Percentiles rank a stretch among this genome's conserved stretches.
Evolutionary conservation across 805 yeast genomes (phyloP).

Genomic region (Ogataea philodendri): DNA sequence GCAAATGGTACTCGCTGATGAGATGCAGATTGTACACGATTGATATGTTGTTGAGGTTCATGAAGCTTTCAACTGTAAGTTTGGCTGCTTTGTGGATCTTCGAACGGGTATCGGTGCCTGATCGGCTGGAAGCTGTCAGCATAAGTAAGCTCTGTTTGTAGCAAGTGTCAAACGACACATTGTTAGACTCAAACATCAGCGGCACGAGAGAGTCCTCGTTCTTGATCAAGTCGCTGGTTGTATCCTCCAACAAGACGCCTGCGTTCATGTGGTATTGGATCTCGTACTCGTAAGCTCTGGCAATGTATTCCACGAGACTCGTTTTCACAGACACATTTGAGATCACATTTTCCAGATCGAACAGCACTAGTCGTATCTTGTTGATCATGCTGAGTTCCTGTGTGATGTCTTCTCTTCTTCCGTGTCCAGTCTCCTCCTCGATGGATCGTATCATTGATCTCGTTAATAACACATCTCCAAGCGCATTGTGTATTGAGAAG

Average conservation of each 20-base stretch:
- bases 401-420: conserved; percentile 18
- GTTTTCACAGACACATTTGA: conserved; percentile 12
- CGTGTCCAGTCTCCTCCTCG: conserved; percentile 21
- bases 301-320: conserved; percentile 11
- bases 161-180: conserved; percentile 19
- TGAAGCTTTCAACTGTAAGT: conserved; percentile 18
- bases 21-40: conserved; percentile 21
- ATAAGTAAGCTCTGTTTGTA: conserved; percentile 23
- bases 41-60: conserved; percentile 16
- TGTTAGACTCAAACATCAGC: conserved; percentile 18
- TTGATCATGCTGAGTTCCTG: conserved; percentile 21
- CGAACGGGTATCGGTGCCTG: conserved; percentile 4
- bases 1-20: conserved; percentile 21
- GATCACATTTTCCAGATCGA: conserved; percentile 12
- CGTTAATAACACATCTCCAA: conserved; percentile 18
- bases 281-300: conserved; percentile 19
- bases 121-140: conserved; percentile 17
- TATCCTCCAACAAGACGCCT: conserved; percentile 20
- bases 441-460: conserved; percentile 16
- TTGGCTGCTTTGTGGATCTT: conserved; percentile 19
- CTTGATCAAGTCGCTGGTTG: conserved; percentile 13
- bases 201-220: conserved; percentile 17
- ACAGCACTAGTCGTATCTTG: conserved; percentile 22
- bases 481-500: conserved; percentile 8
- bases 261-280: conserved; percentile 19